phyloP scores from a whole-genome alignment of 164 flowering plant genomes.

The Saururus chinensis region DNA sequence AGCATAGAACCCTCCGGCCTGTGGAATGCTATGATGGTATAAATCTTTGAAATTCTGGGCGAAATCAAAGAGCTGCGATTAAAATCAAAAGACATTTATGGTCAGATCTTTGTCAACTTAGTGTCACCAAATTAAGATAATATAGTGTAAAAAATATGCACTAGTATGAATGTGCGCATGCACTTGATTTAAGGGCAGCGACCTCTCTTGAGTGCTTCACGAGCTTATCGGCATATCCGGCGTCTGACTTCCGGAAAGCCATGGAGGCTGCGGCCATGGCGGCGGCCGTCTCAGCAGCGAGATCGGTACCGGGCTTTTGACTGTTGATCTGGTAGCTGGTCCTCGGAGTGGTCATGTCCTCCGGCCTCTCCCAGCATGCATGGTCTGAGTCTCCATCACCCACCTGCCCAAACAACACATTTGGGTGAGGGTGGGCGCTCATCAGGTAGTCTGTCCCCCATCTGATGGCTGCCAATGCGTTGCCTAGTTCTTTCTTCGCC shows the following conservation, averaged over 20 bases:
- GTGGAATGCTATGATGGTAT: conserved; percentile 57
- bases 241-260: conserved; percentile 26
- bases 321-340: conserved; percentile 29
- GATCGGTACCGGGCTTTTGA: conserved; percentile 55
- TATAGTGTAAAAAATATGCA: too few species aligned
- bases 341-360: conserved; percentile 68
- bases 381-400: conserved; percentile 70
- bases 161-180: too few species aligned
- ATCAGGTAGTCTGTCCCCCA: conserved; percentile 56
- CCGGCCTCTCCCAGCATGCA: conserved; percentile 64
- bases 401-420: conserved; percentile 44
- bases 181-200: background rate
- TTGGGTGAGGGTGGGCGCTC: conserved; percentile 34
- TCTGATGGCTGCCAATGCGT: conserved; percentile 27
- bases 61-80: conserved; percentile 36
- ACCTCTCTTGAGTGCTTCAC: conserved; percentile 47
- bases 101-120: too few species aligned
- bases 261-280: conserved; percentile 67
- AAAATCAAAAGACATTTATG: too few species aligned
- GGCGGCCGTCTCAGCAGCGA: conserved; percentile 75
- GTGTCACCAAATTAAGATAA: too few species aligned
- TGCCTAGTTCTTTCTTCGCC: conserved; percentile 14
- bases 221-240: conserved; percentile 27
- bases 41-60: conserved; percentile 67
- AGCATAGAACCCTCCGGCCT: conserved; percentile 55